Percentiles rank a stretch among this genome's conserved stretches.
These are phyloP conservation scores for Neurospora discreta DNA, from an alignment of 495 filamentous ascomycete genomes.

Conservation along the genomic window DNA sequence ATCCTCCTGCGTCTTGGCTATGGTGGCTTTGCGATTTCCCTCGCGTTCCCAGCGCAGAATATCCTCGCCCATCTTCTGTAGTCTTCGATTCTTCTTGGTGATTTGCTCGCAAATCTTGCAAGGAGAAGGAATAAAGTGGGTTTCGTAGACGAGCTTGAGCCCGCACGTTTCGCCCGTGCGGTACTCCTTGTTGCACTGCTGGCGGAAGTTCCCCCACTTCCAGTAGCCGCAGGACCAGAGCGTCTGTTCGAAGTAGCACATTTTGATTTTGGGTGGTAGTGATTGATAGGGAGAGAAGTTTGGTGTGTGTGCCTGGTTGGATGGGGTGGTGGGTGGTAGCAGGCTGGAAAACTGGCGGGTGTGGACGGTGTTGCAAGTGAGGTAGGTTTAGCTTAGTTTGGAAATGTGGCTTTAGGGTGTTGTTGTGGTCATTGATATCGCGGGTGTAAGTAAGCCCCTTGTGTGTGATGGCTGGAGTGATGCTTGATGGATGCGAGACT, in stretches of 20 bases:
- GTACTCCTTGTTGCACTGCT: constrained; percentile 94
- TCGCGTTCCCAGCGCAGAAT: constrained; percentile 71
- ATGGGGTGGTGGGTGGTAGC: not conserved
- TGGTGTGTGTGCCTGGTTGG: not conserved
- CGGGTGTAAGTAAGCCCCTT: not conserved
- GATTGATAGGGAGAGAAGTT: not conserved
- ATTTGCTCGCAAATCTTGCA: constrained; percentile 89
- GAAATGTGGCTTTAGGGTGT: not conserved
- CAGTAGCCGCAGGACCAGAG: constrained; percentile 71
- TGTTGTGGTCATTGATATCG: not conserved
- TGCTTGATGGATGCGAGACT: not conserved
- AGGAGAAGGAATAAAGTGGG: constrained; percentile 44
- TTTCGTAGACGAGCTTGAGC: constrained; percentile 77
- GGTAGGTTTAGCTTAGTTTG: not conserved
- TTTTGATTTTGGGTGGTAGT: constrained; percentile 33
- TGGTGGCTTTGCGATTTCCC: constrained; percentile 65
- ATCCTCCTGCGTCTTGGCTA: constrained; percentile 60
- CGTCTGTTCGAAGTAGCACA: constrained; percentile 58
- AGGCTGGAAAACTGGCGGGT: not conserved
- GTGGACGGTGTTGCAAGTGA: not conserved
- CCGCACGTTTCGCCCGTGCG: constrained; percentile 97
- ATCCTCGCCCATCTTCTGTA: constrained; percentile 62
- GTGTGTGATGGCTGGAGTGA: not conserved
- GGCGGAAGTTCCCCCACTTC: constrained; percentile 91
- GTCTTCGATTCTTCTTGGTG: constrained; percentile 72